Evolutionary conservation across 2,329 filamentous ascomycete genomes (phyloP).

Genomic region (Colletotrichum shisoi): DNA sequence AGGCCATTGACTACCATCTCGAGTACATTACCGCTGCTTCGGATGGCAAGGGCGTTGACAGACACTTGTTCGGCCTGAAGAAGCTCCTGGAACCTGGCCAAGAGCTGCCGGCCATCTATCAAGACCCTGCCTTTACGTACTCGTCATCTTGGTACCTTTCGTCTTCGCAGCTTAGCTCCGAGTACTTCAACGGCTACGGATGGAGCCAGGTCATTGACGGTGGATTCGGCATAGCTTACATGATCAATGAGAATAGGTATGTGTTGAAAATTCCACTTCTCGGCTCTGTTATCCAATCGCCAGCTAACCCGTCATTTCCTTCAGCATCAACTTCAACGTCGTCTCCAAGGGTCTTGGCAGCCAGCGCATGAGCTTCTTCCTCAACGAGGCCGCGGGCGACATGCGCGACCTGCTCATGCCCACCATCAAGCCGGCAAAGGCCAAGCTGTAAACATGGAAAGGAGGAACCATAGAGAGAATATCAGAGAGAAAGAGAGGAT

Average conservation of each 20-base stretch:
- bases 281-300: background rate
- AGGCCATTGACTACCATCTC: slow-evolving; percentile 80
- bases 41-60: slow-evolving; percentile 92
- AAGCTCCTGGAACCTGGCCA: slow-evolving; percentile 83
- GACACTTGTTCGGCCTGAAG: slow-evolving; percentile 97
- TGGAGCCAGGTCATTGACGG: slow-evolving; percentile 98
- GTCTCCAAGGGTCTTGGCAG: slow-evolving; percentile 92
- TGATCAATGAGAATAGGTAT: slow-evolving; percentile 98
- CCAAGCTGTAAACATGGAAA: slow-evolving; percentile 74
- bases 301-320: slow-evolving; percentile 26
- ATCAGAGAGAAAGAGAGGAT: background rate
- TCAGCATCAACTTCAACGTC: slow-evolving; percentile 95
- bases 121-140: slow-evolving; percentile 86
- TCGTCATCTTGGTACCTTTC: slow-evolving; percentile 89
- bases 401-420: slow-evolving; percentile 86
- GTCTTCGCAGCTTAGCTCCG: slow-evolving; percentile 87
- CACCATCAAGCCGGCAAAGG: slow-evolving; percentile 79
- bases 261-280: slow-evolving; percentile 40
- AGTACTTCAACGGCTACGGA: slow-evolving; percentile 99
- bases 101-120: slow-evolving; percentile 81
- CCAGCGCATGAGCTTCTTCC: slow-evolving; percentile 92
- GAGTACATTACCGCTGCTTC: slow-evolving; percentile 90
- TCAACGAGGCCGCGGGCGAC: slow-evolving; percentile 92
- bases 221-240: slow-evolving; percentile 97
- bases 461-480: background rate